phyloP scores from a whole-genome alignment of 2,329 filamentous ascomycete genomes.

The Trichothecium sympodiale region DNA sequence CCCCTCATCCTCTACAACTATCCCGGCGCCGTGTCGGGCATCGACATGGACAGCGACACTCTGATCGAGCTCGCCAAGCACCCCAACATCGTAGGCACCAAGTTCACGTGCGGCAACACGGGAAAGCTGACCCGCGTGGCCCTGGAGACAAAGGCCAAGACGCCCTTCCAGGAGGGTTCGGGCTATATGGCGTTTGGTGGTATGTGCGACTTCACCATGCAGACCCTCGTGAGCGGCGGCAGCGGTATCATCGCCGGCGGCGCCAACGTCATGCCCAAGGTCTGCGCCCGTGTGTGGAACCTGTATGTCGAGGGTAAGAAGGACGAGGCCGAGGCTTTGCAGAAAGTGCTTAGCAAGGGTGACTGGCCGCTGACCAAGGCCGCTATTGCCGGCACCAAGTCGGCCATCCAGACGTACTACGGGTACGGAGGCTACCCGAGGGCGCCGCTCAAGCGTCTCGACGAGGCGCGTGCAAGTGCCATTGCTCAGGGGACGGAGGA shows the following conservation, averaged over 20 bases:
- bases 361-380: slow-evolving; percentile 79
- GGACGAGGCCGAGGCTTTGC: slow-evolving; percentile 63
- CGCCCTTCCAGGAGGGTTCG: slow-evolving; percentile 44
- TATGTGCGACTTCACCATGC: slow-evolving; percentile 78
- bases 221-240: slow-evolving; percentile 68
- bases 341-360: slow-evolving; percentile 65
- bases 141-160: slow-evolving; percentile 58
- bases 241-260: slow-evolving; percentile 78
- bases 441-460: slow-evolving; percentile 57
- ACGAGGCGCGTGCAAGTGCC: slow-evolving; percentile 38
- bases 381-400: slow-evolving; percentile 79
- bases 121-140: slow-evolving; percentile 82
- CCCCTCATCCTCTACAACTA: slow-evolving; percentile 88
- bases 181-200: slow-evolving; percentile 82
- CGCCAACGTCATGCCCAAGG: slow-evolving; percentile 76
- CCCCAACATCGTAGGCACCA: slow-evolving; percentile 77
- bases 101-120: slow-evolving; percentile 87
- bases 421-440: slow-evolving; percentile 73
- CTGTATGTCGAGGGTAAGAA: slow-evolving; percentile 62
- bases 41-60: slow-evolving; percentile 83
- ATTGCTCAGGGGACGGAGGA: slow-evolving; percentile 49
- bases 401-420: slow-evolving; percentile 67
- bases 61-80: slow-evolving; percentile 70
- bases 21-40: slow-evolving; percentile 73
- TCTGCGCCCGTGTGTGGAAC: slow-evolving; percentile 69